Evolutionary conservation across 495 filamentous ascomycete species (phyloP), one percentile per base, ranked within the genome.

Genomic region (Aspergillus mulundensis): DNA sequence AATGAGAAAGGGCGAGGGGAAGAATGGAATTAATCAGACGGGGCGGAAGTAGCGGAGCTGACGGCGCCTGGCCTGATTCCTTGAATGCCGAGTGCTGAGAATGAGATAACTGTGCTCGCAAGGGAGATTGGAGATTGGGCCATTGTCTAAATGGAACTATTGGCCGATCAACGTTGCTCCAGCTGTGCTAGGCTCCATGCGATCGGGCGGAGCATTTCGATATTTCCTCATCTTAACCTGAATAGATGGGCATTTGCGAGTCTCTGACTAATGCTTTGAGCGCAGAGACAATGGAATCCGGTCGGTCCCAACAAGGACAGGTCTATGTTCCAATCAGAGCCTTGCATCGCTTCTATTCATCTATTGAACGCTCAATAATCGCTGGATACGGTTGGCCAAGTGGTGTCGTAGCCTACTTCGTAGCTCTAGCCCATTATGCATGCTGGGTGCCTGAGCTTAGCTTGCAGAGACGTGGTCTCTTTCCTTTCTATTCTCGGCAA

Each of bases 21-120:
- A 40, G 48, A 40, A 40, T 40, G 48, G 21, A n/a, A 39, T 39
- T 50, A 50, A 19, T 40, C 21, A 50, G 46, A 50, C 34, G 30
- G 39, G 14, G 16, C 53, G 42, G 53, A 56, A 56, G 32, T 11
- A 34, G 40, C 51, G 51, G 51, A 46, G 34, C 23, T 19, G 20
- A 38, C 20, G 25, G 28, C 46, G 25, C n/a, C 32, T 36, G 32
- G 32, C 8, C 32, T 36, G 7, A 36, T 11, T 36, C 32, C 32
- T 24, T 44, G 14, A 25, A 24, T 6, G 4, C 43, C 12, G 43
- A 14, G 2, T 36, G 32, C 32, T 36, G 32, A 36, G 38, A 36
- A 7, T 10, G 2, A n/a, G n/a, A 25, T 21, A 11, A 46, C 15
- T 15, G 20, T 15, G 43, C 28, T 19, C 19, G 47, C 47, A 50